Percentiles rank a stretch among this genome's conserved stretches.
phyloP scores from a whole-genome alignment of 495 filamentous ascomycete genomes.

The Neurospora tetraspora region DNA sequence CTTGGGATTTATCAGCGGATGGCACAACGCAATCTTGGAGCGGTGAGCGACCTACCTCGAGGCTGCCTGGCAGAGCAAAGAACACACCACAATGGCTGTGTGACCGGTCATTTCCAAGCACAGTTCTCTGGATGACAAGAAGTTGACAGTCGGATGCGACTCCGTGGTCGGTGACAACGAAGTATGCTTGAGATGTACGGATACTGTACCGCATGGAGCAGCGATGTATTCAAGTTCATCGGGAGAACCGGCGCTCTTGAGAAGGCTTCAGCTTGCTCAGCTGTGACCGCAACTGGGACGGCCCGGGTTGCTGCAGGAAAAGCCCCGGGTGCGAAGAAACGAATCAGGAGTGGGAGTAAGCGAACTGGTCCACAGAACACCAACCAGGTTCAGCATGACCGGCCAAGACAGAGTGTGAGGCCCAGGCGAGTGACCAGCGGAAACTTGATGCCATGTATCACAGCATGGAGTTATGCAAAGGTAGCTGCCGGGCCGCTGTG shows the following conservation, averaged over 20 bases:
- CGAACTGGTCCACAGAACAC: slow-evolving; percentile 10
- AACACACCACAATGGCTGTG: not conserved
- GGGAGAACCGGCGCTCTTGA: not conserved
- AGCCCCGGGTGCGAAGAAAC: slow-evolving; percentile 3
- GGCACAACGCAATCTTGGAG: not conserved
- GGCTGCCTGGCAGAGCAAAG: not conserved
- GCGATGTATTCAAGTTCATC: no score
- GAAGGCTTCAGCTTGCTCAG: not conserved
- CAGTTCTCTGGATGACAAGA: not conserved
- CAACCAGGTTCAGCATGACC: not conserved
- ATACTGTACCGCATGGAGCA: not conserved
- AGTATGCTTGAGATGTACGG: not conserved
- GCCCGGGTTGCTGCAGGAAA: not conserved
- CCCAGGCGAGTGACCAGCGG: no score
- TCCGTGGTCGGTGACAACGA: not conserved
- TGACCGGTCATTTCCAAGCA: not conserved
- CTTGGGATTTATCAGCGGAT: not conserved
- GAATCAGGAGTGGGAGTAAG: slow-evolving; percentile 24
- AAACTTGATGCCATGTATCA: no score
- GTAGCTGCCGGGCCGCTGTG: not conserved
- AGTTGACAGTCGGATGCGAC: not conserved
- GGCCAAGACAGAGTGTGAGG: not conserved
- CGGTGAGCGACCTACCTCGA: not conserved
- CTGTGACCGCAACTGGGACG: not conserved
- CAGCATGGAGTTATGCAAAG: not conserved